Percentiles rank a stretch among this genome's conserved stretches.
Conservation (phyloP, 1,284 basidiomycete genomes). For the Leccinum huronense region DNA sequence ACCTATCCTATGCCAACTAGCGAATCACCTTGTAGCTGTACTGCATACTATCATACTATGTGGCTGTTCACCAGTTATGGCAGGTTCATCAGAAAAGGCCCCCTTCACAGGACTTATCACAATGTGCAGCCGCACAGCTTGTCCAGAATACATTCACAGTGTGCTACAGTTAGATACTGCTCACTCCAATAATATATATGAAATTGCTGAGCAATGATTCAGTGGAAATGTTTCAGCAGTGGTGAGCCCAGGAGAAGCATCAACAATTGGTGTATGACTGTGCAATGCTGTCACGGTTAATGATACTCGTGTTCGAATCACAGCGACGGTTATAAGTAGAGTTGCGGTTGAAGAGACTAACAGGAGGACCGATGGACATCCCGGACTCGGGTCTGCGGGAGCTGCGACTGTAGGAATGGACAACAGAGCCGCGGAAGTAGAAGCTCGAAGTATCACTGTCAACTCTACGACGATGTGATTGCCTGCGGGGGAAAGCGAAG, state of each 20-base stretch:
- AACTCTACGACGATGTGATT: constrained; percentile 49
- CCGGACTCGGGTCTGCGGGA: constrained; percentile 49
- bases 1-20: no score
- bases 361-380: constrained; percentile 61
- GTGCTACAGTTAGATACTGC: no score
- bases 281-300: constrained; percentile 42
- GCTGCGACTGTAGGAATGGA: constrained; percentile 39
- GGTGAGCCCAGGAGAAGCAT: constrained; percentile 61
- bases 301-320: constrained; percentile 53
- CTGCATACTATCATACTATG: no score
- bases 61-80: no score
- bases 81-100: no score
- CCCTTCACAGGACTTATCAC: no score
- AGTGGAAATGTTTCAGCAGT: constrained; percentile 56
- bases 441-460: constrained; percentile 76
- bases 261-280: constrained; percentile 55
- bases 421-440: constrained; percentile 51
- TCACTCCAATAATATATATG: not conserved
- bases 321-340: constrained; percentile 47
- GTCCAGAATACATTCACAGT: no score
- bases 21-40: no score
- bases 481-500: constrained; percentile 59
- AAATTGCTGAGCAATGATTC: constrained; percentile 69
- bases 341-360: constrained; percentile 28
- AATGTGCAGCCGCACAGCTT: no score